Conservation (phyloP, 2,329 filamentous ascomycete species). For the Nigrograna mackinnonii region DNA sequence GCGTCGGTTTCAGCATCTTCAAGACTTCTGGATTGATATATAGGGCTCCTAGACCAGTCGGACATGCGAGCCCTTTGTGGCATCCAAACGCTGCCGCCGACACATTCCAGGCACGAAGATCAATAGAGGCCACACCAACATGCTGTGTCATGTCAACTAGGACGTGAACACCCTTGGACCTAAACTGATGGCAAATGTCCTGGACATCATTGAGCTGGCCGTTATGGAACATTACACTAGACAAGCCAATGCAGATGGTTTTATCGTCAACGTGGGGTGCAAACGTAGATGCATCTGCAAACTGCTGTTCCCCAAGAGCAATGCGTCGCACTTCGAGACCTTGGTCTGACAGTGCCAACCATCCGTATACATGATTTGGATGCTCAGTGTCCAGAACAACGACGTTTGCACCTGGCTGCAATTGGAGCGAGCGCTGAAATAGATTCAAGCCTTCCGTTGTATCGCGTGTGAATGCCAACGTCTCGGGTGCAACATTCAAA, state of each 20-base stretch:
- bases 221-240: neutral
- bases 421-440: neutral
- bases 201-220: neutral
- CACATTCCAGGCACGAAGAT: neutral
- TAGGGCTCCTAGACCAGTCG: neutral
- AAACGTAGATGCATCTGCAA: neutral
- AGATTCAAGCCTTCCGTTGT: neutral
- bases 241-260: neutral
- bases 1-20: neutral
- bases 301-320: neutral
- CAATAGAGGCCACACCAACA: neutral
- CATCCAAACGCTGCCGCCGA: neutral
- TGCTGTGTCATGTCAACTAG: slow-evolving; percentile 1
- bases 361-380: slow-evolving; percentile 1
- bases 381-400: slow-evolving; percentile 1
- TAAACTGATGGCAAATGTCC: neutral
- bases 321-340: neutral
- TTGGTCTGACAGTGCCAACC: neutral
- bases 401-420: neutral
- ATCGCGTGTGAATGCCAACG: slow-evolving; percentile 1
- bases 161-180: neutral
- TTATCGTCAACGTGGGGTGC: neutral
- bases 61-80: neutral
- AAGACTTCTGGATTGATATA: neutral
- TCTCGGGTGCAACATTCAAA: neutral